Base-by-base conservation (phyloP, 2,329 filamentous ascomycete species). In the Penicillium sp. region DNA sequence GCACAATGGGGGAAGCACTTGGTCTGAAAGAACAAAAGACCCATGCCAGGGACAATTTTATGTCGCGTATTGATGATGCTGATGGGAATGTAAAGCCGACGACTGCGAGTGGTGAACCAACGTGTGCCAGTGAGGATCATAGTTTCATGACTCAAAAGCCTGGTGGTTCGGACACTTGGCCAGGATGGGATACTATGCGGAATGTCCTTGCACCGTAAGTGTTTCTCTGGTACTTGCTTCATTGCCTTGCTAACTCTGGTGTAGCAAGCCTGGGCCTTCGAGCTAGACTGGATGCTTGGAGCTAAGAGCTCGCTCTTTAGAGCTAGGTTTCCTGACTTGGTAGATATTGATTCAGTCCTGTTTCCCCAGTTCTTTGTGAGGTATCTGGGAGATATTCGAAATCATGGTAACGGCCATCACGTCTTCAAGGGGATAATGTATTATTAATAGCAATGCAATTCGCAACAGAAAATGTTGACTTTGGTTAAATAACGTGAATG, bases 71-170 rank as follows among this genome's bases (percentile, higher is more conserved):
- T 24, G 58, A 60, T 45, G 14, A 55, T 19, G 57, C 52, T 21
- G 58, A 50, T 6, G 51, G 39, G 0, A 49, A 60, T 45, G 8
- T 27, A 1, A 45, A 19, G 5, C 43, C 57, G 3, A 58, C 24
- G 21, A 59, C 52, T 6, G 57, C 54, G 3, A 11, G 44, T 19
- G 55, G 57, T 3, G 58, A 68, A 22, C 61, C 62, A 3, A 63
- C 63, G n/a, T 68, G 66, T 47, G 59, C 62, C 6, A 62, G 49
- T n/a, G 70, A 74, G 52, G 71, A 74, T 50, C 68, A 70, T 46
- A 69, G 61, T 19, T 74, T 73, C 39, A 70, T 68, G 69, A 46
- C 54, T 1, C 53, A 54, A 13, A 68, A 63, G 49, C 65, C 72
- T 1, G 72, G 70, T 7, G 61, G 56, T n/a, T 55, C 61, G 27